Evolutionary conservation across 768 basidiomycete species (phyloP), one percentile per base, ranked within the genome.

Genomic region (Cystofilobasidium bisporidii): DNA sequence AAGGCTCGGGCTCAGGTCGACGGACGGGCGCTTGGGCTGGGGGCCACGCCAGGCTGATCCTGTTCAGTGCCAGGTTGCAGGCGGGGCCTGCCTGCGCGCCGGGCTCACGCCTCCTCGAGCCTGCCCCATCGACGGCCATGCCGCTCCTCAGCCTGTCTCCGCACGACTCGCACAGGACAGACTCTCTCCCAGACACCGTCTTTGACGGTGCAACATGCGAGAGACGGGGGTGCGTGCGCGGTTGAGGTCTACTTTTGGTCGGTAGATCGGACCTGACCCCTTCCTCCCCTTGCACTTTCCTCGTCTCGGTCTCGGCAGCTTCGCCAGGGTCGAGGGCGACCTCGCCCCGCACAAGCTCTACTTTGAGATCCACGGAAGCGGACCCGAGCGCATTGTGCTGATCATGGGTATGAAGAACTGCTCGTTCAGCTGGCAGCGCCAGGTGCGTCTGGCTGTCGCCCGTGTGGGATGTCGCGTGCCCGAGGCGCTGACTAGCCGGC

Each of bases 331-430:
- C 53, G 26, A 28, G 20, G 53, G 53, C 26, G 53, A 56, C 30
- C 28, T 56, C 14, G 11, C 65, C 2, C 26, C 58, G 8, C 58
- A 60, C 36, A 48, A 59, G 2, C 33, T 68, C n/a, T 66, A 47
- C 41, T 67, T 57, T 69, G 88, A 91, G 75, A 81, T 85, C 47
- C 89, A 91, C 75, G 89, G 88, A 3, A 77, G 71, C 4, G 85
- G 86, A 0, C 81, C 81, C 14, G 79, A 81, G 69, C 89, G 87
- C 73, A 74, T 90, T 20, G 73, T 89, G 1, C 83, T 89, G 71
- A 84, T 91, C 71, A 89, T 88, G 87, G 89, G 89, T 67, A 45
- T 61, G 60, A 63, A 62, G 40, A 57, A 45, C 55, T 69, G 55
- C 30, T 32, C 26, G 15, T 64, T 56, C 64, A 28, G n/a, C 12